Evolutionary conservation across 1,284 basidiomycete species (phyloP).

Genomic region (Tylopilus sp.): DNA sequence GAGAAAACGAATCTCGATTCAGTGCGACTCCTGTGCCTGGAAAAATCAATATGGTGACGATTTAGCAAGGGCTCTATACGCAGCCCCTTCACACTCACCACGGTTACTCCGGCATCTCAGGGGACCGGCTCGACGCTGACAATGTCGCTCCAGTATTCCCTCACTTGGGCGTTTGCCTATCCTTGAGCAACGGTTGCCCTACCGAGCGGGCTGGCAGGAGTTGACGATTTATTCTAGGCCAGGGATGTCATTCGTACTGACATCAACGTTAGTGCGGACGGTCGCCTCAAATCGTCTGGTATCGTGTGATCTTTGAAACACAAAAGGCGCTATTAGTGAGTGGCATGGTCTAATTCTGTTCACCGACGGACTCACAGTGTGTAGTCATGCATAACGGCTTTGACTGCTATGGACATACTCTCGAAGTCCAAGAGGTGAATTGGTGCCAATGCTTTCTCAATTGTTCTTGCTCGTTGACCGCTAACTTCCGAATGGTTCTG

Average conservation of each 20-base stretch:
- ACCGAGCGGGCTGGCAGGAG: constrained; percentile 98
- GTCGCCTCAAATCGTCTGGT: constrained; percentile 93
- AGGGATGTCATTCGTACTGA: constrained; percentile 96
- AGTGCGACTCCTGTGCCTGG: constrained; percentile 93
- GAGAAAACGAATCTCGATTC: constrained; percentile 95
- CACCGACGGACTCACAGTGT: constrained; percentile 10
- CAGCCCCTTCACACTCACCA: constrained; percentile 80
- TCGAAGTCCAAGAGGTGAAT: constrained; percentile 92
- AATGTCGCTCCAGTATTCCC: constrained; percentile 69
- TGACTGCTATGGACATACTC: constrained; percentile 92
- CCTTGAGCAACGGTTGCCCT: constrained; percentile 79
- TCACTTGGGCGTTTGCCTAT: constrained; percentile 14
- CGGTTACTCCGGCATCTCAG: constrained; percentile 77
- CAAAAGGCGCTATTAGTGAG: constrained; percentile 93
- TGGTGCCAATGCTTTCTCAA: not conserved
- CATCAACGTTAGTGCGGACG: constrained; percentile 92
- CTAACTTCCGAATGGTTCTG: no score
- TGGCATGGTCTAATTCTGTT: constrained; percentile 7
- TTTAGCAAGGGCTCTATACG: constrained; percentile 80
- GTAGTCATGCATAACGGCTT: constrained; percentile 94
- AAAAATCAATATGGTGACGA: constrained; percentile 93
- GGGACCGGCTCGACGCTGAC: constrained; percentile 92
- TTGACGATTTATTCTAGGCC: constrained; percentile 94
- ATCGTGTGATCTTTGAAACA: constrained; percentile 96
- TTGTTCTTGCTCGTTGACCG: constrained; percentile 16